Evolutionary conservation across 768 basidiomycete genomes (phyloP), one percentile per base, ranked within the genome.

Genomic region (Amanita inopinata): DNA sequence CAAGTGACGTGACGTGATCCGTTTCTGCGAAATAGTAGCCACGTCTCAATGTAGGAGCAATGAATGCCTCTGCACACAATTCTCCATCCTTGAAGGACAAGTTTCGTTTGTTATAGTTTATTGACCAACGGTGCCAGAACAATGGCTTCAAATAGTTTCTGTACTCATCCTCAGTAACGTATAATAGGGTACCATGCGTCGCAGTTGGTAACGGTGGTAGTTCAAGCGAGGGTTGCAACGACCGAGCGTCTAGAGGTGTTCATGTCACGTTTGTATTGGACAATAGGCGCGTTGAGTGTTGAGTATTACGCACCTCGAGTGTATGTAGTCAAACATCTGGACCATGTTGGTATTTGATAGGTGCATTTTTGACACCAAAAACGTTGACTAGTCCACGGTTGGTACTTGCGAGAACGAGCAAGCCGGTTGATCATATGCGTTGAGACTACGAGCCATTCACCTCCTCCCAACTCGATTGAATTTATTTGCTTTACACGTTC

Each of bases 81-180:
- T 41, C 40, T 14, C 30, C 40, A 9, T 33, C 40, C 4, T 5
- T 41, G 11, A 41, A n/a, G 30, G 14, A 41, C 7, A 41, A 5
- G 4, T 31, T 32, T n/a, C 40, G 40, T 5, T 9, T 14, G 4
- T 30, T 5, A 19, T n/a, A 31, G 11, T 4, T 20, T 9, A 41
- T 6, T 9, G 40, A 20, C 40, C 40, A 41, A 7, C 20, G 30
- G 23, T 25, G 23, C 32, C 32, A 23, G 30, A 20, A 15, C 15
- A 41, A 14, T 17, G 40, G 40, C 20, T 19, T 31, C 5, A 41
- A 9, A 12, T 41, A 33, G 3, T 31, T 41, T 3, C n/a, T 10
- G 28, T 32, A 33, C 5, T 41, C 32, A 5, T 23, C 11, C 2
- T 41, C 22, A 12, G 40, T 41, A 2, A 41, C 18, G 32, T 41